Evolutionary conservation across 495 filamentous ascomycete genomes (phyloP).

Genomic region (Annulohypoxylon stygium): DNA sequence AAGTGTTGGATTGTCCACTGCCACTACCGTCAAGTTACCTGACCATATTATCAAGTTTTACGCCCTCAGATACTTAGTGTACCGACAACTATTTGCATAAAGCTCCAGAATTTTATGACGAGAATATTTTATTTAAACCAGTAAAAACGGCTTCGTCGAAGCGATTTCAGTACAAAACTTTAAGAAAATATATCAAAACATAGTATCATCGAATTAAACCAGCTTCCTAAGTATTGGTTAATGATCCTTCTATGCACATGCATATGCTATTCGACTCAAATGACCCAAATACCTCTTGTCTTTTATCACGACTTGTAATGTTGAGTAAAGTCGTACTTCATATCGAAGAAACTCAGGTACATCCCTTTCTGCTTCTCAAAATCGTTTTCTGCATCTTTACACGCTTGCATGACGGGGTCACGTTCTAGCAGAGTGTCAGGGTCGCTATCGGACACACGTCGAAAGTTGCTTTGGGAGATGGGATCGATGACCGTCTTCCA

Average conservation of each 20-base stretch:
- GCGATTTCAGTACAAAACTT: no score
- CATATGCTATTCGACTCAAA: no score
- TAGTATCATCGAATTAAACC: no score
- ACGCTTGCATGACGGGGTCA: slow-evolving; percentile 57
- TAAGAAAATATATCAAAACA: no score
- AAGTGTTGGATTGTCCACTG: neutral
- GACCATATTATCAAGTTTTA: neutral
- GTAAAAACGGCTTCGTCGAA: no score
- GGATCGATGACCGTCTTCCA: slow-evolving; percentile 69
- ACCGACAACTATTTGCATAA: no score
- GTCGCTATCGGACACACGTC: slow-evolving; percentile 55
- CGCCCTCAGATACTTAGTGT: no score
- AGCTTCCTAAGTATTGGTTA: no score
- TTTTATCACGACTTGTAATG: slow-evolving; percentile 53
- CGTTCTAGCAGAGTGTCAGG: slow-evolving; percentile 52
- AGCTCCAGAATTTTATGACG: no score
- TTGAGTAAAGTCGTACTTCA: slow-evolving; percentile 61
- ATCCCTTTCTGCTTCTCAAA: slow-evolving; percentile 47
- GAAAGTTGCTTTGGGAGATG: slow-evolving; percentile 67
- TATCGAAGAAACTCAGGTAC: slow-evolving; percentile 48
- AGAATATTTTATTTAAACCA: no score
- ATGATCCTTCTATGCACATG: no score
- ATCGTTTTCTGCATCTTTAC: slow-evolving; percentile 53
- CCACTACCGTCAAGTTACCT: neutral
- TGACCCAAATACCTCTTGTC: neutral